Base-by-base conservation (phyloP, 139 green algal species). In the Desmodesmus armatus region DNA sequence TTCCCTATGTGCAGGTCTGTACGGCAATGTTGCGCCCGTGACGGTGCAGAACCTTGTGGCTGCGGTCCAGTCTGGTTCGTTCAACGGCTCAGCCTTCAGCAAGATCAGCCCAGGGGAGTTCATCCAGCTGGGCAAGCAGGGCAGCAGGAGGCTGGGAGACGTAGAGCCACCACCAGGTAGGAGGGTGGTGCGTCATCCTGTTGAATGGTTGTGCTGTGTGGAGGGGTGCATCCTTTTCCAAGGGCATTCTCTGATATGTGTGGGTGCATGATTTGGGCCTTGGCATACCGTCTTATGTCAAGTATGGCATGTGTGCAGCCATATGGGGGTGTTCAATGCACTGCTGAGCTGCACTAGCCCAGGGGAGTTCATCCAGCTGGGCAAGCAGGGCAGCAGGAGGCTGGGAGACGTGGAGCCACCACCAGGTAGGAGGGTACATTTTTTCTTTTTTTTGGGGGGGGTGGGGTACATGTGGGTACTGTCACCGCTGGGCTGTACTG, bases 341-440 rank as follows among this genome's bases (percentile, higher is more conserved):
- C n/a, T n/a, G n/a, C n/a, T n/a, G n/a, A 90, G 74, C n/a, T 82
- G 88, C 29, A 88, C 92, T n/a, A 53, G 87, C 53, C 85, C 89
- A 5, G 91, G 91, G 3, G 90, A 94, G 89, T 95, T 93, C 80
- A 88, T 95, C 2, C 86, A 93, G 80, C 70, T 79, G 27, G 91
- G 89, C 27, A 74, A 77, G 55, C 91, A 94, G 81, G 92, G 92
- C 29, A 39, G 40, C 31, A 80, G 84, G 70, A 49, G 91, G 66
- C 78, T 89, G 66, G 92, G 92, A 9, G 83, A 91, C 27, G 71
- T 95, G 60, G 88, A 94, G 73, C 69, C 83, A 63, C 87, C 85
- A 5, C 1, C 37, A 2, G 78, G 43, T n/a, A n/a, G n/a, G n/a
- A n/a, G n/a, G n/a, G n/a, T n/a, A n/a, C n/a, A n/a, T n/a, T n/a